Conservation (phyloP, 495 filamentous ascomycete genomes). For the Lophiotrema nucula region DNA sequence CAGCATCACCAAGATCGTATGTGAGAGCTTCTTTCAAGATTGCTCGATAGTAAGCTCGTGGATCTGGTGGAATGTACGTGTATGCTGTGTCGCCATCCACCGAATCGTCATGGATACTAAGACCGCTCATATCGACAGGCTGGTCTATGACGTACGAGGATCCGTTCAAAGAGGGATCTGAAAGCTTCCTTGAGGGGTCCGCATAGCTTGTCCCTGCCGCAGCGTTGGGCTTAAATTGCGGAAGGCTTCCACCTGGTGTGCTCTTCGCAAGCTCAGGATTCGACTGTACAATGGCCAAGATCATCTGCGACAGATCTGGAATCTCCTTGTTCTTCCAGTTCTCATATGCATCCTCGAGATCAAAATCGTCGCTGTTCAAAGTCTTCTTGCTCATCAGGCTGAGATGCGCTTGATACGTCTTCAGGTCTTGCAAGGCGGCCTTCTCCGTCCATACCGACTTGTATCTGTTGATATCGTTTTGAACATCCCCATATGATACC, state of each 20-base stretch:
- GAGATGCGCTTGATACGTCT: conserved; percentile 85
- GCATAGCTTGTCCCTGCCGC: conserved; percentile 55
- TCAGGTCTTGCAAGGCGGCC: conserved; percentile 85
- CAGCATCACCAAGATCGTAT: conserved; percentile 62
- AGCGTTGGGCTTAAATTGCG: conserved; percentile 51
- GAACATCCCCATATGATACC: conserved; percentile 69
- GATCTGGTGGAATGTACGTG: conserved; percentile 85
- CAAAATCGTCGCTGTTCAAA: conserved; percentile 80
- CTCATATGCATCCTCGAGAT: conserved; percentile 85
- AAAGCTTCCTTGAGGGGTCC: conserved; percentile 58
- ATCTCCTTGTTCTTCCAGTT: conserved; percentile 83
- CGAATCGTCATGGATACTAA: conserved; percentile 62
- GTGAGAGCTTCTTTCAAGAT: conserved; percentile 73
- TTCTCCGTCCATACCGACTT: conserved; percentile 84
- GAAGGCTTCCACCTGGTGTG: conserved; percentile 50
- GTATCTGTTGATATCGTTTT: conserved; percentile 80
- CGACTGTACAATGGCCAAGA: conserved; percentile 80
- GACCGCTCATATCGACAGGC: conserved; percentile 70
- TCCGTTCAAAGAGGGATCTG: conserved; percentile 45
- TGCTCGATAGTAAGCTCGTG: conserved; percentile 74
- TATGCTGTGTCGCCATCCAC: conserved; percentile 59
- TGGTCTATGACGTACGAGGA: conserved; percentile 72
- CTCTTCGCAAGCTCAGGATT: conserved; percentile 82
- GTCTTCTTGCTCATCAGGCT: conserved; percentile 76
- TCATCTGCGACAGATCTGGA: conserved; percentile 84